Percentiles rank a stretch among this genome's conserved stretches.
Conservation (phyloP, 352 stramenopile genomes). For the Phytopythium sindhum region DNA sequence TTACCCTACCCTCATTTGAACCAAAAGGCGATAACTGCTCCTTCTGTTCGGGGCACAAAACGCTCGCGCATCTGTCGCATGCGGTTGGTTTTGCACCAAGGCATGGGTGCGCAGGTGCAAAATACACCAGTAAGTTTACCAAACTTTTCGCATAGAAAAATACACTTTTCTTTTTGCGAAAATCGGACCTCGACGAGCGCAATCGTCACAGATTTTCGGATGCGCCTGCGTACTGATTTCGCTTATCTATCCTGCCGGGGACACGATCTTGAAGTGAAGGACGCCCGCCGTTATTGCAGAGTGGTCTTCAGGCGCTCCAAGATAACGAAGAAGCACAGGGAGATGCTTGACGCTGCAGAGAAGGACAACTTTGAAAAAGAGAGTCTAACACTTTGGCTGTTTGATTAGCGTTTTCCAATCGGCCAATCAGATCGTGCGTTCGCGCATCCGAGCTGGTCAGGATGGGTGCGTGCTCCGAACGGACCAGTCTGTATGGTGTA, state of each 20-base stretch:
- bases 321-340: not conserved
- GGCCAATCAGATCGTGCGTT: not conserved
- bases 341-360: not conserved
- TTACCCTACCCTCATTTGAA: not conserved
- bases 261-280: not conserved
- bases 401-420: not conserved
- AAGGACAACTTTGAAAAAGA: not conserved
- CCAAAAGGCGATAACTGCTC: not conserved
- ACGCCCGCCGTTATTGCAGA: no score
- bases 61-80: not conserved
- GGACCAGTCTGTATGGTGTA: not conserved
- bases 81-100: not conserved
- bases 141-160: not conserved
- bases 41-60: not conserved
- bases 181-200: not conserved
- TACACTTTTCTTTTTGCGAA: not conserved
- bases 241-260: not conserved
- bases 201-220: slow-evolving; percentile 2
- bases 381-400: not conserved
- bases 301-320: no score
- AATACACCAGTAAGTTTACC: no score
- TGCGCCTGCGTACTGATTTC: not conserved
- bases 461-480: not conserved
- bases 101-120: not conserved
- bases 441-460: not conserved